Evolutionary conservation across 1,284 basidiomycete species (phyloP).

Genomic region (Inonotus hispidus): DNA sequence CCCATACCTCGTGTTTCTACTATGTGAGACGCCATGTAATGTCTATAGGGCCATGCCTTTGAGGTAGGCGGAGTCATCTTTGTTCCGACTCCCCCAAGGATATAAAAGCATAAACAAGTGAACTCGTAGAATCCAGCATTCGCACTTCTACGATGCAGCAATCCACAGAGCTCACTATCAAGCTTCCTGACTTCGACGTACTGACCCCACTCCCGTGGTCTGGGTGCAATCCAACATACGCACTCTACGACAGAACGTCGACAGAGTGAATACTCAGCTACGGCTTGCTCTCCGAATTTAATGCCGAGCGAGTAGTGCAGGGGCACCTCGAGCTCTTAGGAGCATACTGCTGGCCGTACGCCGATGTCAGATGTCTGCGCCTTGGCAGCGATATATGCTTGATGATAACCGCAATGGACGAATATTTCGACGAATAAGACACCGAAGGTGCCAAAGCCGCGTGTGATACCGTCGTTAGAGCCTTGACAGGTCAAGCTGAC

Average conservation of each 20-base stretch:
- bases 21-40: too few species aligned
- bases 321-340: conserved; percentile 57
- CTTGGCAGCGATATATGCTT: conserved; percentile 61
- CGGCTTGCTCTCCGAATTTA: conserved; percentile 52
- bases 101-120: not conserved
- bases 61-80: too few species aligned
- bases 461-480: conserved; percentile 50
- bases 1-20: too few species aligned
- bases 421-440: conserved; percentile 62
- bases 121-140: conserved; percentile 7
- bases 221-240: conserved; percentile 46
- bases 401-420: conserved; percentile 62
- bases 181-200: conserved; percentile 5
- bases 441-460: conserved; percentile 49
- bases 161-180: not conserved
- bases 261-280: conserved; percentile 58
- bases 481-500: conserved; percentile 44
- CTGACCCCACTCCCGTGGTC: conserved; percentile 20
- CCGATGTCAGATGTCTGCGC: conserved; percentile 50
- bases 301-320: conserved; percentile 53
- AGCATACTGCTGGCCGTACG: conserved; percentile 56
- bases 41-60: too few species aligned
- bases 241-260: conserved; percentile 45
- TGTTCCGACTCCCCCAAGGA: too few species aligned
- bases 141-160: not conserved